Conservation (phyloP, 441 rosid genomes). For the Erodium chrysanthum region DNA sequence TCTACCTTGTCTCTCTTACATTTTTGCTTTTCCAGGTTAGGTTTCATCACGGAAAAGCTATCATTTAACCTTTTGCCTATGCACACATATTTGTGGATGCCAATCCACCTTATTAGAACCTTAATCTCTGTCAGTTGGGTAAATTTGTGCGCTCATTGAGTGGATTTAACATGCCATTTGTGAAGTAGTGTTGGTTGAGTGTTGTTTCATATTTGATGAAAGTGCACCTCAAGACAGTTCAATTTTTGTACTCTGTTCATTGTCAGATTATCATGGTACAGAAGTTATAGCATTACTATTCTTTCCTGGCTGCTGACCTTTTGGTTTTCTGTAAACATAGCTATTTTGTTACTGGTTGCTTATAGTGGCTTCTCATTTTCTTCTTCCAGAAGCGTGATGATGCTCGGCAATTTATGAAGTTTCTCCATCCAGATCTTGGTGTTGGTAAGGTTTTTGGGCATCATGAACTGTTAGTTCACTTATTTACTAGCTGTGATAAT, state of each 20-base stretch:
- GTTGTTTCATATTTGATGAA: not conserved
- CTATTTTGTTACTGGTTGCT: slow-evolving; percentile 6
- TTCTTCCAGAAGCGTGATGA: slow-evolving; percentile 75
- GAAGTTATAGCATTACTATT: not conserved
- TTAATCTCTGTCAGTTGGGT: not conserved
- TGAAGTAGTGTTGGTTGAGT: not conserved
- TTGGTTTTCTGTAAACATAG: not conserved
- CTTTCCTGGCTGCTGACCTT: not conserved
- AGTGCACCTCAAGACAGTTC: not conserved
- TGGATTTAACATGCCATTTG: not conserved
- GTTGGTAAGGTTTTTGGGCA: slow-evolving; percentile 49
- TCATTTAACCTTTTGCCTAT: slow-evolving; percentile 62
- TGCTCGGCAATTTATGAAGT: slow-evolving; percentile 96
- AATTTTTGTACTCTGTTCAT: not conserved
- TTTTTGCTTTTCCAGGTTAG: slow-evolving; percentile 98
- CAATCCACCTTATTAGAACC: not conserved
- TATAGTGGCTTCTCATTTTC: slow-evolving; percentile 16
- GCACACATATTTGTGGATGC: not conserved
- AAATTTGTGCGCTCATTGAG: not conserved
- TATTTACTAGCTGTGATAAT: not conserved
- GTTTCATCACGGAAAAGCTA: slow-evolving; percentile 91
- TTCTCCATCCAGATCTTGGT: slow-evolving; percentile 96
- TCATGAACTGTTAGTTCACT: not conserved
- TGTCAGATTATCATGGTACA: not conserved
- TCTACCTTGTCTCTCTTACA: slow-evolving; percentile 84